Evolutionary conservation across 257 asterid species (phyloP).

Genomic region (Leonotis leonurus): DNA sequence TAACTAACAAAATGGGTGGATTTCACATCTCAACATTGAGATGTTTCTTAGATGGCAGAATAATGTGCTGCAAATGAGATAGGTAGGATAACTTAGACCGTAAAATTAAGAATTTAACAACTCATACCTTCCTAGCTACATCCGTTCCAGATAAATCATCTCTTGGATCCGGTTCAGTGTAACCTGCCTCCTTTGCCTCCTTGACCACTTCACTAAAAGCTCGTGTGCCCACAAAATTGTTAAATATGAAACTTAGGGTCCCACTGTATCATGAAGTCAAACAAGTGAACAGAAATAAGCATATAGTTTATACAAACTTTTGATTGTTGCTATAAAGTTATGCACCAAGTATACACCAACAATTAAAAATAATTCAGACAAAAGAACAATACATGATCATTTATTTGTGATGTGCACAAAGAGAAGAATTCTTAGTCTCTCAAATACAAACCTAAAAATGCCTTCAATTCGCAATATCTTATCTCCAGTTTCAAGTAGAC

Average conservation of each 20-base stretch:
- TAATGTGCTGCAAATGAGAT: too few relatives aligned
- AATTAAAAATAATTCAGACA: too few relatives aligned
- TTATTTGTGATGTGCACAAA: neutral
- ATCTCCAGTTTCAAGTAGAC: constrained; percentile 96
- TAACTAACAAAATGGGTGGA: too few relatives aligned
- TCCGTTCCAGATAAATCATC: constrained; percentile 97
- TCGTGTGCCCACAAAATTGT: constrained; percentile 67
- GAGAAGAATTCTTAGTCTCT: too few relatives aligned
- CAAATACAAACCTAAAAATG: constrained; percentile 90
- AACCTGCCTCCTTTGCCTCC: constrained; percentile 95
- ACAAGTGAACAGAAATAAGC: too few relatives aligned
- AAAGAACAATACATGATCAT: neutral
- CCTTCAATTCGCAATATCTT: constrained; percentile 87
- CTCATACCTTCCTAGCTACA: constrained; percentile 98
- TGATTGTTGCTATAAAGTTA: too few relatives aligned
- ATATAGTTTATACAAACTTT: too few relatives aligned
- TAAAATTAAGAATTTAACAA: too few relatives aligned
- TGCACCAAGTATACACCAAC: neutral
- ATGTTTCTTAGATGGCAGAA: neutral
- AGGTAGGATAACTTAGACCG: too few relatives aligned
- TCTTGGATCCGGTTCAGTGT: constrained; percentile 99
- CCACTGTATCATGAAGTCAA: too few relatives aligned
- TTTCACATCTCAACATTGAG: too few relatives aligned
- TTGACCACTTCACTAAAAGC: constrained; percentile 87
- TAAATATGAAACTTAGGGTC: constrained; percentile 89